These are phyloP conservation scores for Cyberlindnera subsufficiens DNA, from an alignment of 805 yeast species.

Conservation along the genomic window DNA sequence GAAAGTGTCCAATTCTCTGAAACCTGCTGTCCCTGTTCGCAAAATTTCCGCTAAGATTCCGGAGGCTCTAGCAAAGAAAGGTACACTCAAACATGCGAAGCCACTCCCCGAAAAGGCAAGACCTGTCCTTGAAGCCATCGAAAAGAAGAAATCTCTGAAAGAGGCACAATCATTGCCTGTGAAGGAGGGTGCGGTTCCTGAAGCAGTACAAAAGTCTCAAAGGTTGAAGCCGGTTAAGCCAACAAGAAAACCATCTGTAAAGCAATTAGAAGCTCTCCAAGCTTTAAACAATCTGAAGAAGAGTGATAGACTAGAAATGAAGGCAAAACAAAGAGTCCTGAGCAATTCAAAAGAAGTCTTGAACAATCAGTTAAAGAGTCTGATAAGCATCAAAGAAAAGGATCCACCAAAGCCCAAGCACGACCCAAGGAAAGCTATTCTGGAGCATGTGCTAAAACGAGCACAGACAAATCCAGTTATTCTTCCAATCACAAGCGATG, in stretches of 20 bases:
- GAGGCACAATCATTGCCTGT: slow-evolving; percentile 3
- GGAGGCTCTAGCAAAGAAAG: slow-evolving; percentile 15
- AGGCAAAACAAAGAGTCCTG: slow-evolving; percentile 17
- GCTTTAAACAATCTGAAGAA: slow-evolving; percentile 13
- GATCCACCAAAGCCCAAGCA: not conserved
- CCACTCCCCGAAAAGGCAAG: slow-evolving; percentile 7
- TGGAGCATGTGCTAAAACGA: slow-evolving; percentile 12
- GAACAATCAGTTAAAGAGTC: slow-evolving; percentile 7
- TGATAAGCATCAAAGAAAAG: slow-evolving; percentile 10
- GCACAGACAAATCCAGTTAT: slow-evolving; percentile 15
- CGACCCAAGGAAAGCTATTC: slow-evolving; percentile 7
- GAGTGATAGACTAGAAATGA: slow-evolving; percentile 5
- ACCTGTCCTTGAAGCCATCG: slow-evolving; percentile 11
- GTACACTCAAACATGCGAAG: slow-evolving; percentile 4
- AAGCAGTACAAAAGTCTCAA: slow-evolving; percentile 9
- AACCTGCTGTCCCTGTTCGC: slow-evolving; percentile 18
- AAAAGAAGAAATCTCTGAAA: slow-evolving; percentile 4
- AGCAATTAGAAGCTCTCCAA: slow-evolving; percentile 17
- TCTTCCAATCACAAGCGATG: slow-evolving; percentile 1
- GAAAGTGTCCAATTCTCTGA: slow-evolving; percentile 10
- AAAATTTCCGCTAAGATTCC: slow-evolving; percentile 18
- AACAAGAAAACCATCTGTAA: slow-evolving; percentile 10
- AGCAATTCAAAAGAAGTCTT: slow-evolving; percentile 18
- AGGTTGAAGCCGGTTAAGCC: slow-evolving; percentile 14
- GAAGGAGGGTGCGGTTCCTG: slow-evolving; percentile 8